Evolutionary conservation across 2,329 filamentous ascomycete species (phyloP).

Genomic region (Colletotrichum chrysophilum): DNA sequence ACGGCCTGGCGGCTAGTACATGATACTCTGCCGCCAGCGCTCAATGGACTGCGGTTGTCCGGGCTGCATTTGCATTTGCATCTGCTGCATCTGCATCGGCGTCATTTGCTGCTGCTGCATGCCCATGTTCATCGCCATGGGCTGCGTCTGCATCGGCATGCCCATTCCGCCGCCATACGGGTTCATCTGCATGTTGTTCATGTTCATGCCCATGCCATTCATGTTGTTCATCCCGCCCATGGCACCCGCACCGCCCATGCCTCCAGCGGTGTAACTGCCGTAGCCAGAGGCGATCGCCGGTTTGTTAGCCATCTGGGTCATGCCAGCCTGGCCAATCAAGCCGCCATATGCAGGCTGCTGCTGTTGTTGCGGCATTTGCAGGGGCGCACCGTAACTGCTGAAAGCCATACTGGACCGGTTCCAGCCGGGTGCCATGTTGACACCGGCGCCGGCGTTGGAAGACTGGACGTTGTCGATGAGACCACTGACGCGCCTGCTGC

Average conservation of each 20-base stretch:
- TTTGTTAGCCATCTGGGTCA: conserved; percentile 5
- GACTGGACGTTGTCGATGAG: conserved; percentile 25
- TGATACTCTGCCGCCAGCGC: conserved; percentile 47
- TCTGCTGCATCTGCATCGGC: conserved; percentile 26
- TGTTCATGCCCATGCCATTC: conserved; percentile 31
- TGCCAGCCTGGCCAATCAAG: conserved; percentile 2
- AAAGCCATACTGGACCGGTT: conserved; percentile 31
- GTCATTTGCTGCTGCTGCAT: conserved; percentile 20
- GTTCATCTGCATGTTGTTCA: conserved; percentile 25
- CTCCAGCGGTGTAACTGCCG: conserved; percentile 11
- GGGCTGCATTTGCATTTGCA: conserved; percentile 18
- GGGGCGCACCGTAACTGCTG: conserved; percentile 32
- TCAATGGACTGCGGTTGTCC: conserved; percentile 27
- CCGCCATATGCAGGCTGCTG: conserved; percentile 24
- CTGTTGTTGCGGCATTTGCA: background rate
- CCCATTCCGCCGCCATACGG: conserved; percentile 19
- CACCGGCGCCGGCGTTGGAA: conserved; percentile 30
- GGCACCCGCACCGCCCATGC: conserved; percentile 24
- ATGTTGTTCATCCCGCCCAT: conserved; percentile 23
- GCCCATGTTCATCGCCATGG: conserved; percentile 13
- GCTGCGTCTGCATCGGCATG: conserved; percentile 25
- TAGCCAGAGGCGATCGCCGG: background rate
- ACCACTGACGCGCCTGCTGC: conserved; percentile 26
- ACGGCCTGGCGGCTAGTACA: background rate
- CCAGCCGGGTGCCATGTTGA: conserved; percentile 24